phyloP scores from a whole-genome alignment of 306 rosid species.

The Cajanus cajan region DNA sequence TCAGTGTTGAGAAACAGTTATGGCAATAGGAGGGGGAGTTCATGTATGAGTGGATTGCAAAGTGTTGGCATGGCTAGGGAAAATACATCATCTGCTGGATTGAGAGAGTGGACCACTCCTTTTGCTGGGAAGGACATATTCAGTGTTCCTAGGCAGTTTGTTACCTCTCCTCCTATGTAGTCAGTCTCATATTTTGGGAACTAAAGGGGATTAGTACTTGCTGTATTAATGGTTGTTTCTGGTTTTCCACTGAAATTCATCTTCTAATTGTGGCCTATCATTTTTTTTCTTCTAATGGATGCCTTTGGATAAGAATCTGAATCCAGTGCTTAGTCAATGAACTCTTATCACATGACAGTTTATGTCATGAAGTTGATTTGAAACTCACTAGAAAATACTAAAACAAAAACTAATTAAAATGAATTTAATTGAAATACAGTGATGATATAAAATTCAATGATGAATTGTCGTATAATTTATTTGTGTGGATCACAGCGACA shows the following conservation, averaged over 20 bases:
- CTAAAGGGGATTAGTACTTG: slow-evolving; percentile 2
- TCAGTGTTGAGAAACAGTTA: slow-evolving; percentile 33
- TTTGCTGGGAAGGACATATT: slow-evolving; percentile 84
- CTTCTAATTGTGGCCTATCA: slow-evolving; percentile 18
- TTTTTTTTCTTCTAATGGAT: slow-evolving; percentile 13
- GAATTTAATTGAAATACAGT: no score
- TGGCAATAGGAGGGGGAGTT: slow-evolving; percentile 27
- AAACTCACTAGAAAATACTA: not conserved
- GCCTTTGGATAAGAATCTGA: not conserved
- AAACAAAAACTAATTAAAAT: not conserved
- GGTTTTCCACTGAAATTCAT: slow-evolving; percentile 39
- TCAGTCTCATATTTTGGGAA: slow-evolving; percentile 1
- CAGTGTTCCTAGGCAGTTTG: slow-evolving; percentile 82
- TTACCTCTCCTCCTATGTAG: slow-evolving; percentile 73
- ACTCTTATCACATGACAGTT: not conserved
- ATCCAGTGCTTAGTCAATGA: not conserved
- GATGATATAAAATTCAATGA: no score
- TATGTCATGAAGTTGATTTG: not conserved
- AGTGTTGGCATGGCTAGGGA: slow-evolving; percentile 55
- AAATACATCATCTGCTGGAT: slow-evolving; percentile 43
- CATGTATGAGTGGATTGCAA: slow-evolving; percentile 47
- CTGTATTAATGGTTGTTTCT: slow-evolving; percentile 28
- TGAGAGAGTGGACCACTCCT: slow-evolving; percentile 79
- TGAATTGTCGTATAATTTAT: no score
- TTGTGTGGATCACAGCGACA: no score